These are phyloP conservation scores for Termitomyces sp. DNA, from an alignment of 768 basidiomycete species.

Conservation along the genomic window DNA sequence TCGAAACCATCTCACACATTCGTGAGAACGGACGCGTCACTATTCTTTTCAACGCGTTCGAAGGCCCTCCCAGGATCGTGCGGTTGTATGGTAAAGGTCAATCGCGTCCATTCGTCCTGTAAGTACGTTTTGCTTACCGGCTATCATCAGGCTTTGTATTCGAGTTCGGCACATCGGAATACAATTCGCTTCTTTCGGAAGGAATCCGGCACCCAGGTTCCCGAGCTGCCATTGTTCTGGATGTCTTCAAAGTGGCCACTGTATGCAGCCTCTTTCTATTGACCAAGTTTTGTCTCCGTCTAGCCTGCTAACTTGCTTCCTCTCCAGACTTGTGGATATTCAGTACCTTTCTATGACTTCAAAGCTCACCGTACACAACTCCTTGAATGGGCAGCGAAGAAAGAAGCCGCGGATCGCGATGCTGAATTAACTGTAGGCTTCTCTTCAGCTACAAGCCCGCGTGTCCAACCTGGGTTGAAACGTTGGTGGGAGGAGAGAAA, in stretches of 20 bases:
- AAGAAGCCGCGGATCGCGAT: slow-evolving; percentile 37
- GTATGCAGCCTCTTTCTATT: slow-evolving; percentile 22
- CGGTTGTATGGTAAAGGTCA: slow-evolving; percentile 58
- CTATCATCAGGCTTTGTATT: slow-evolving; percentile 43
- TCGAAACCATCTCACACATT: slow-evolving; percentile 43
- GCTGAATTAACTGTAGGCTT: slow-evolving; percentile 17
- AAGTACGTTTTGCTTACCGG: slow-evolving; percentile 3
- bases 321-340: slow-evolving; percentile 61
- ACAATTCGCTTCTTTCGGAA: slow-evolving; percentile 44
- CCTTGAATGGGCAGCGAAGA: slow-evolving; percentile 41
- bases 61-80: slow-evolving; percentile 53
- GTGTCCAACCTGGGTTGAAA: slow-evolving; percentile 38
- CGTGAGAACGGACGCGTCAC: slow-evolving; percentile 61
- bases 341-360: slow-evolving; percentile 58
- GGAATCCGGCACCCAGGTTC: slow-evolving; percentile 50
- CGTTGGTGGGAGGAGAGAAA: slow-evolving; percentile 56
- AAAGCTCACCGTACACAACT: slow-evolving; percentile 51
- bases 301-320: background rate
- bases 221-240: slow-evolving; percentile 53
- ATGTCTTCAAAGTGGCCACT: slow-evolving; percentile 53
- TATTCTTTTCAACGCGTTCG: slow-evolving; percentile 57
- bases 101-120: slow-evolving; percentile 9
- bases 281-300: background rate
- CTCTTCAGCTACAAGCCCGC: slow-evolving; percentile 16
- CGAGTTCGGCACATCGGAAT: slow-evolving; percentile 62